A percentile compares a stretch with the other conserved stretches of the same genome.
Evolutionary conservation across 2,329 filamentous ascomycete species (phyloP).

Genomic region (Incumbomyces lentus): DNA sequence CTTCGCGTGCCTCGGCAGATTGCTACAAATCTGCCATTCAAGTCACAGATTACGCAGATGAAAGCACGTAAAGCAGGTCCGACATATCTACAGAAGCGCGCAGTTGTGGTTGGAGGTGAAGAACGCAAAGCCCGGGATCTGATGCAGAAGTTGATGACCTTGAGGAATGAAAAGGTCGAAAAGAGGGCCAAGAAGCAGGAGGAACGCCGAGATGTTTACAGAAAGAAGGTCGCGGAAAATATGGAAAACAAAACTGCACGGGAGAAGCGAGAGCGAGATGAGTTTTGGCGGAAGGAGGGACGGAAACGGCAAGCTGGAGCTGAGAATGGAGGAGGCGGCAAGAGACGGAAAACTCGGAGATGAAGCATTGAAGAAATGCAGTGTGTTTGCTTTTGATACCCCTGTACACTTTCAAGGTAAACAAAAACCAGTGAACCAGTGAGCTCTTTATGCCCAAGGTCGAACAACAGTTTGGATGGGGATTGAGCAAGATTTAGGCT

Average conservation of each 20-base stretch:
- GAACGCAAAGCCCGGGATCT: constrained; percentile 81
- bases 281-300: constrained; percentile 87
- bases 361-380: constrained; percentile 13
- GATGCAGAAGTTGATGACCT: constrained; percentile 83
- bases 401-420: not conserved
- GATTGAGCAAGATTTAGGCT: too few species aligned
- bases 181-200: constrained; percentile 81
- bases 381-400: constrained; percentile 3
- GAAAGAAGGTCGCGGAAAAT: constrained; percentile 70
- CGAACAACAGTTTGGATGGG: too few species aligned
- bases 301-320: constrained; percentile 57
- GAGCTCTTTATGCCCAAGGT: too few species aligned
- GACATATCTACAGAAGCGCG: constrained; percentile 92
- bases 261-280: constrained; percentile 84
- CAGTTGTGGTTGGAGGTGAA: constrained; percentile 73
- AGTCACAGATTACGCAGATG: constrained; percentile 76
- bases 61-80: constrained; percentile 61
- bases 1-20: constrained; percentile 39
- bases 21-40: constrained; percentile 79
- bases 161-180: constrained; percentile 81
- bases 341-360: constrained; percentile 36
- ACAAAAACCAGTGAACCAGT: too few species aligned
- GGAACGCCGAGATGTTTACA: constrained; percentile 67
- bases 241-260: constrained; percentile 75
- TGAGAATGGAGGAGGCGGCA: constrained; percentile 41